Evolutionary conservation across 2,329 filamentous ascomycete species (phyloP), one percentile per base, ranked within the genome.

Genomic region (Cladosporium sp.): DNA sequence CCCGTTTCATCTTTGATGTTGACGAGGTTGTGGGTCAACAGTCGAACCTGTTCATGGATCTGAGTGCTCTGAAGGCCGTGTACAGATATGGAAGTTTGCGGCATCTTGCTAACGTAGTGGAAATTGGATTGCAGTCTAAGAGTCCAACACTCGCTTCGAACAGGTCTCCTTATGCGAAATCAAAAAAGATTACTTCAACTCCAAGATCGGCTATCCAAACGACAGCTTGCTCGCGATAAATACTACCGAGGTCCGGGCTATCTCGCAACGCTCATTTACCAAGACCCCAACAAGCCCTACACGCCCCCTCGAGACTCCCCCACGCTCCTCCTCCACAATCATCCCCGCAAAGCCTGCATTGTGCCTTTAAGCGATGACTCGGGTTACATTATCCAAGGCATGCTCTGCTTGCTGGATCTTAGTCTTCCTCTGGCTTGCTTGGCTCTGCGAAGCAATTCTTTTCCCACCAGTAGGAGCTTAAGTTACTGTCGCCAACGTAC

Each of bases 1-100:
- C 86, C 86, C 0, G 84, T 86, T 33, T 76, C 78, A 70, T 92
- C 87, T 61, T 82, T 80, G 69, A 91, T 90, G 67, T 86, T 86
- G 65, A 91, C 77, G 36, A 92, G 75, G 61, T 87, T 86, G 62
- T 84, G 69, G 59, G 88, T 89, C 52, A 91, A 74, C 15, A 81
- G 74, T 33, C 79, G 73, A 62, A 91, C 83, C 52, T 79, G 68
- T n/a, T 65, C 60, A 57, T 77, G 76, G 47, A 81, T 71, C 38
- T 74, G 61, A 20, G 65, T 59, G 51, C 70, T 66, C 49, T 65
- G 66, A 33, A 75, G 62, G 50, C 65, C 68, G 53, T 72, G 66
- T 33, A 69, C 55, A 7, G 45, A 54, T 5, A 62, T 51, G 7
- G 58, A 48, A 46, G 58, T 56, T 46, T 60, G 58, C 20, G 71